A percentile compares a stretch with the other conserved stretches of the same genome.
Conservation (phyloP, 495 filamentous ascomycete species). For the Cairneyella variabilis region DNA sequence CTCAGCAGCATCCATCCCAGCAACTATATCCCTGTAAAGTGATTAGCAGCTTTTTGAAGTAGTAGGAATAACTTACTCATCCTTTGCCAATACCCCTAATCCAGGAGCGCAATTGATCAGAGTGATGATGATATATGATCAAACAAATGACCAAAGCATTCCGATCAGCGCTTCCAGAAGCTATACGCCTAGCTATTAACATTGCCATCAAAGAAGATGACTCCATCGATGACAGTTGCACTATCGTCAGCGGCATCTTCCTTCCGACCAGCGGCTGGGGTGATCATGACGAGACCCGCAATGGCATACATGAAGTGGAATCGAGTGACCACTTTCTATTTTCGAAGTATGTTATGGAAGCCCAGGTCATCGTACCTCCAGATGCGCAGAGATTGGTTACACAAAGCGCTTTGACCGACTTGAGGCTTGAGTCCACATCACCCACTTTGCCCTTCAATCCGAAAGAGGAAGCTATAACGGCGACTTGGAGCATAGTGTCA, state of each 20-base stretch:
- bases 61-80: slow-evolving; percentile 56
- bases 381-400: slow-evolving; percentile 48
- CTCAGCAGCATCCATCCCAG: slow-evolving; percentile 43
- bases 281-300: slow-evolving; percentile 46
- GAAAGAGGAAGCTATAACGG: too few species aligned
- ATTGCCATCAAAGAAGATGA: slow-evolving; percentile 85
- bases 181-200: slow-evolving; percentile 86
- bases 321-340: slow-evolving; percentile 44
- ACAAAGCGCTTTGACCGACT: slow-evolving; percentile 37
- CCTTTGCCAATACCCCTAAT: slow-evolving; percentile 69
- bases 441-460: too few species aligned
- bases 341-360: slow-evolving; percentile 38
- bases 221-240: slow-evolving; percentile 61
- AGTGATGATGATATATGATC: slow-evolving; percentile 80
- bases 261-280: slow-evolving; percentile 55
- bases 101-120: slow-evolving; percentile 82
- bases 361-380: slow-evolving; percentile 43
- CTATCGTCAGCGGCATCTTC: slow-evolving; percentile 51
- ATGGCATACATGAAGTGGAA: slow-evolving; percentile 48
- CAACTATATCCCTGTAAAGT: slow-evolving; percentile 36
- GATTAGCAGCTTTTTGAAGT: neutral
- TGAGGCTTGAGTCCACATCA: slow-evolving; percentile 31
- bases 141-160: slow-evolving; percentile 79
- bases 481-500: too few species aligned
- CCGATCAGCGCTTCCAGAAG: slow-evolving; percentile 80